phyloP scores from a whole-genome alignment of 2,329 filamentous ascomycete species.

The Aschersonia sp. region DNA sequence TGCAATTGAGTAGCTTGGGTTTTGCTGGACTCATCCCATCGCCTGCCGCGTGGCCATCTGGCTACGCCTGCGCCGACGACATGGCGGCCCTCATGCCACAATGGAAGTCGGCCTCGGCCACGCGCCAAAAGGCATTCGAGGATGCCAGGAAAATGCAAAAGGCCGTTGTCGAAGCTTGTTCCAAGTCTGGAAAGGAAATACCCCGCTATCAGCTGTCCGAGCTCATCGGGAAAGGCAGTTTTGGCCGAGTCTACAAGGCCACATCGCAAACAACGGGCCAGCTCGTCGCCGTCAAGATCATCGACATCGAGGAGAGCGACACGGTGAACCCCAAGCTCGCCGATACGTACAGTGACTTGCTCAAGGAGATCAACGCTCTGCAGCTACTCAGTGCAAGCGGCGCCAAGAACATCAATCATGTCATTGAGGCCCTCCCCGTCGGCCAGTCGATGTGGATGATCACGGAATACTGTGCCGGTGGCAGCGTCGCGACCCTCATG shows the following conservation, averaged over 20 bases:
- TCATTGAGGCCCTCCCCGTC: constrained; percentile 65
- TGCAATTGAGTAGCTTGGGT: too few relatives aligned
- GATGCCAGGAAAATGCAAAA: constrained; percentile 59
- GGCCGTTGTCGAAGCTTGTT: constrained; percentile 45
- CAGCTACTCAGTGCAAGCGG: constrained; percentile 59
- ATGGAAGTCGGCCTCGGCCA: constrained; percentile 27
- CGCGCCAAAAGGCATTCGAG: constrained; percentile 46
- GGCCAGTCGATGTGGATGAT: constrained; percentile 78
- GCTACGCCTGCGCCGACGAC: constrained; percentile 2
- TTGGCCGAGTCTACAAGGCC: constrained; percentile 60
- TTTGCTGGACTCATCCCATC: background rate
- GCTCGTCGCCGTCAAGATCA: constrained; percentile 66
- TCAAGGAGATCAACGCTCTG: constrained; percentile 55
- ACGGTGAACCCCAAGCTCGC: constrained; percentile 48
- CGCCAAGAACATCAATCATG: constrained; percentile 66
- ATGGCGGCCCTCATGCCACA: constrained; percentile 29
- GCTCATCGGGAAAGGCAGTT: constrained; percentile 61
- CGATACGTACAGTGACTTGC: constrained; percentile 53
- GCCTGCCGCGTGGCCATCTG: background rate
- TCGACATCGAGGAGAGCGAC: constrained; percentile 69
- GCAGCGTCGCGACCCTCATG: constrained; percentile 63
- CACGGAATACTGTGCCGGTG: constrained; percentile 73
- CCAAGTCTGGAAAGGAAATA: constrained; percentile 40
- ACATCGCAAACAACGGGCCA: constrained; percentile 27
- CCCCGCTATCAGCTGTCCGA: constrained; percentile 56